Base-by-base conservation (phyloP, 805 yeast genomes). In the Saturnispora besseyi region DNA sequence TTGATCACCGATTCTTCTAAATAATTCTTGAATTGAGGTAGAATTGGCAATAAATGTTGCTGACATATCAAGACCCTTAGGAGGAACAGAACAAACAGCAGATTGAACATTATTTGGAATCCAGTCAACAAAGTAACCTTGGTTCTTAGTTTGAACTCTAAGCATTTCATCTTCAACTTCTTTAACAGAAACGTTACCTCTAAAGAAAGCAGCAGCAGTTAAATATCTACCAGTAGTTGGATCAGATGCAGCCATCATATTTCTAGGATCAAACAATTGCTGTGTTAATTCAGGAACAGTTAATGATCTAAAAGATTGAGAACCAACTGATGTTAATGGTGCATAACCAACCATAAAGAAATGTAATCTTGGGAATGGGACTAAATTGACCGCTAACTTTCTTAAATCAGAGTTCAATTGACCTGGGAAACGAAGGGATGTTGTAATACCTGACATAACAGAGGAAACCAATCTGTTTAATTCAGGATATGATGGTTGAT, bases 341-440 rank as follows among this genome's bases (percentile, higher is more conserved):
- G 96, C 96, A 67, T 86, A 88, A 54, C 96, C 96, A 52, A 87
- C 96, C 83, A 87, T 89, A 70, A 89, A 89, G 75, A 89, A 89
- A 71, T 89, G 96, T 64, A 89, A 79, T 70, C 96, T 82, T 66
- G 95, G 95, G 81, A 88, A 89, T 48, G 96, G 96, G 53, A 89
- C 95, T 70, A 89, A 76, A 72, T 89, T 89, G 53, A 89, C 96
- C 13, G 96, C 96, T 63, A 89, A 76, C 69, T 89, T 89, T 72
- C 96, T 82, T 66, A 89, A 74, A 70, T 89, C 96, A 26, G 95
- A 83, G 73, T 89, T 89, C 66, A 89, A 79, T 73, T 89, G 96
- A 64, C 96, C 96, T 53, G 96, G 96, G 75, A 83, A 89, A 71
- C 96, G 84, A 62, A 89, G 76, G 18, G 96, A 86, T 18, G 96